Percentiles rank a stretch among this genome's conserved stretches.
phyloP scores from a whole-genome alignment of 805 yeast genomes.

The Candida montana region DNA sequence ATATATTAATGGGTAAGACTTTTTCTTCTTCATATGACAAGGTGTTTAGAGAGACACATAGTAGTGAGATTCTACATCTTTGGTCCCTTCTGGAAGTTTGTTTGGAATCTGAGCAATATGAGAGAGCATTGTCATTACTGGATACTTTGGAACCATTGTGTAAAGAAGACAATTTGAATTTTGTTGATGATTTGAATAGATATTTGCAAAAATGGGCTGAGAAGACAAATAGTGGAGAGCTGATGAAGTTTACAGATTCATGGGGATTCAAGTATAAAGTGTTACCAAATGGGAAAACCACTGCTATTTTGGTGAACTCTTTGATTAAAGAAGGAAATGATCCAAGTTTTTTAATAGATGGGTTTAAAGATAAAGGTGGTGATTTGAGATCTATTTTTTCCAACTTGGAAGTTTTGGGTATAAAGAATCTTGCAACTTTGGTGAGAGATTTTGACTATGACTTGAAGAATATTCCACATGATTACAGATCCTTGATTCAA shows the following conservation, averaged over 20 bases:
- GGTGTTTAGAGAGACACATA: slow-evolving; percentile 23
- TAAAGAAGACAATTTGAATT: slow-evolving; percentile 36
- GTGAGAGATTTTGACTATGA: slow-evolving; percentile 17
- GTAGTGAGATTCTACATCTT: slow-evolving; percentile 57
- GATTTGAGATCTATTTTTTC: slow-evolving; percentile 16
- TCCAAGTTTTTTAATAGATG: slow-evolving; percentile 23
- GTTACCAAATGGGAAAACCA: slow-evolving; percentile 49
- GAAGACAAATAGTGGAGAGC: slow-evolving; percentile 34
- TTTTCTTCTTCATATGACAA: slow-evolving; percentile 20
- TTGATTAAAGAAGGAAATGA: slow-evolving; percentile 15
- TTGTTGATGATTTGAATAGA: slow-evolving; percentile 64
- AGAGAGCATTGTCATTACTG: slow-evolving; percentile 65
- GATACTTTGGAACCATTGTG: slow-evolving; percentile 52
- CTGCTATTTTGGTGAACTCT: slow-evolving; percentile 47
- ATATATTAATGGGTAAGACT: slow-evolving; percentile 12
- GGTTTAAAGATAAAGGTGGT: slow-evolving; percentile 24
- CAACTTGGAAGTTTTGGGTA: slow-evolving; percentile 46
- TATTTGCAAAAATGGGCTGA: slow-evolving; percentile 43
- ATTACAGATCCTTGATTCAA: slow-evolving; percentile 28
- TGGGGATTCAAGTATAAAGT: slow-evolving; percentile 29
- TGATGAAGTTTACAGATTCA: slow-evolving; percentile 36
- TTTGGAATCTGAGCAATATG: slow-evolving; percentile 55
- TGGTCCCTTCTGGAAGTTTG: slow-evolving; percentile 82
- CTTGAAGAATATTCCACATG: slow-evolving; percentile 26
- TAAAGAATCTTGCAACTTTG: slow-evolving; percentile 35